Evolutionary conservation across 2,329 filamentous ascomycete species (phyloP), one percentile per base, ranked within the genome.

Genomic region (Proliferodiscus dingleyae): DNA sequence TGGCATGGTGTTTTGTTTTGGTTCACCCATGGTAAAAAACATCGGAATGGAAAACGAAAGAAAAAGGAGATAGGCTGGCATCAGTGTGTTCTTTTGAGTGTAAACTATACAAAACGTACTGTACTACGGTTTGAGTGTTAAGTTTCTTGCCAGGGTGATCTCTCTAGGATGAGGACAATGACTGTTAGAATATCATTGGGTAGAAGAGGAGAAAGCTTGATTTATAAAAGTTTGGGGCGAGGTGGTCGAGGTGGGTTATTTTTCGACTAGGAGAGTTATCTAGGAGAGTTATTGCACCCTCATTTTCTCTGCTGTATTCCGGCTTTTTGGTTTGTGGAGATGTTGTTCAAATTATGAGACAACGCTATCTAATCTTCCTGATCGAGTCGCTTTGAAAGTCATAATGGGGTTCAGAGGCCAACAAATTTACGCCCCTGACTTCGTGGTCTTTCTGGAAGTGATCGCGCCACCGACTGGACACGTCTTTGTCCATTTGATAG

Each of bases 81-180:
- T 22, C 34, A 15, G 30, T 22, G 15, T 34, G 26, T 41, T 41
- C 18, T 41, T 23, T 21, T 21, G 2, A 10, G 33, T 10, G 24
- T 43, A 28, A 43, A 43, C 19, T 43, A 37, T 26, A 29, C 32
- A 37, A 19, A 22, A 13, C n/a, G 18, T 21, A 13, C 34, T 37
- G 10, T 37, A 19, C 19, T 37, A 37, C 23, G 34, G 21, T 11
- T 37, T 10, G 10, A 21, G 6, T 18, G 16, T 34, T 23, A 10
- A 22, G 8, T 18, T 34, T 37, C 19, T 37, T 13, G 4, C 23
- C 23, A 5, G 19, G 11, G 3, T 23, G 9, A 13, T 16, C 18
- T 37, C 11, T 23, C 11, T 21, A 5, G 18, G 34, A 37, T 22
- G 16, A 37, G 19, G 11, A 37, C 13, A 22, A 37, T 37, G 9